A percentile compares a stretch with the other conserved stretches of the same genome.
Conservation (phyloP, 805 yeast species). For the Kodamaea laetipori region DNA sequence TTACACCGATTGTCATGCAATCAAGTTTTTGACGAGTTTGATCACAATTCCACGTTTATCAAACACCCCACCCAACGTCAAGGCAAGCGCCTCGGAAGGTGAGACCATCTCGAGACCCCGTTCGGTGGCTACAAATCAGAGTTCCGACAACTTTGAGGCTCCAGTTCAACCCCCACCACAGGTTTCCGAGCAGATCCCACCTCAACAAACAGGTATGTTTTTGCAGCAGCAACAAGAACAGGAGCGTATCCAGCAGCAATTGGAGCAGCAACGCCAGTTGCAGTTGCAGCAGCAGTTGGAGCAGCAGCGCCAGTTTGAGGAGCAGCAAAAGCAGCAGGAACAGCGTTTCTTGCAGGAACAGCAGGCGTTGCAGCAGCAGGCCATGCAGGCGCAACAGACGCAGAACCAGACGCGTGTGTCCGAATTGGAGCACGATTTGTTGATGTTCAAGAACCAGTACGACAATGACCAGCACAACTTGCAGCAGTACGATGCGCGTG, state of each 20-base stretch:
- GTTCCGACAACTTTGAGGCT: slow-evolving; percentile 37
- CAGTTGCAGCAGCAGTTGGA: slow-evolving; percentile 69
- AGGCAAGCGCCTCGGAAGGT: slow-evolving; percentile 41
- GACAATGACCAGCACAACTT: slow-evolving; percentile 82
- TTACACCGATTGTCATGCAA: slow-evolving; percentile 85
- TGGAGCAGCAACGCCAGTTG: slow-evolving; percentile 61
- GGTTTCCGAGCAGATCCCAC: slow-evolving; percentile 42
- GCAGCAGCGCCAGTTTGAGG: slow-evolving; percentile 72
- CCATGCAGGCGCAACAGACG: slow-evolving; percentile 65
- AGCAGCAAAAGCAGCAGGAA: slow-evolving; percentile 71
- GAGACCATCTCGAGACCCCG: slow-evolving; percentile 37
- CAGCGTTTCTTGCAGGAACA: slow-evolving; percentile 71
- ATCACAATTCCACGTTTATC: slow-evolving; percentile 76
- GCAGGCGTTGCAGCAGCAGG: slow-evolving; percentile 35
- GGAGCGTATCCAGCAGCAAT: slow-evolving; percentile 58
- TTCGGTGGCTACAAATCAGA: slow-evolving; percentile 23
- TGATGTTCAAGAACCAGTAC: slow-evolving; percentile 74
- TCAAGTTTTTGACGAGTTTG: slow-evolving; percentile 77
- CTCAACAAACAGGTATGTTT: slow-evolving; percentile 59
- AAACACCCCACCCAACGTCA: slow-evolving; percentile 59
- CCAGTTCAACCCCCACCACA: slow-evolving; percentile 48
- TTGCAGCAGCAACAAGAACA: slow-evolving; percentile 55
- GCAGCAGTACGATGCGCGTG: slow-evolving; percentile 85
- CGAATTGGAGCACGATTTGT: slow-evolving; percentile 78
- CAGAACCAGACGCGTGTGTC: slow-evolving; percentile 76